A percentile compares a stretch with the other conserved stretches of the same genome.
These are phyloP conservation scores for Tricholoma sp. DNA, from an alignment of 768 basidiomycete genomes.

Conservation along the genomic window DNA sequence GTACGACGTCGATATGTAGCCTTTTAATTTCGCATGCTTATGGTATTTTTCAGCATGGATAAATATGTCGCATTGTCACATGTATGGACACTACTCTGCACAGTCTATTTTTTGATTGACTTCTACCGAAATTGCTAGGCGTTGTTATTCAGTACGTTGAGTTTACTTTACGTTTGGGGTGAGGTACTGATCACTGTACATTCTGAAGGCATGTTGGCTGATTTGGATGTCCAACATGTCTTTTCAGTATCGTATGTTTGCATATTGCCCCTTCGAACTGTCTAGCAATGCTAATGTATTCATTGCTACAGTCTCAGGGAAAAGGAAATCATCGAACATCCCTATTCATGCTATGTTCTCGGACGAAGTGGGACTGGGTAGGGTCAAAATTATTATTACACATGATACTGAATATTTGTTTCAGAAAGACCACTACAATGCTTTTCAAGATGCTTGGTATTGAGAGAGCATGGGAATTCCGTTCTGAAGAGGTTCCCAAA, in stretches of 20 bases:
- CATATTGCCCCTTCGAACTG: not conserved
- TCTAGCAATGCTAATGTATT: not conserved
- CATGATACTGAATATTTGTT: not conserved
- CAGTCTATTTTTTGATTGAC: not conserved
- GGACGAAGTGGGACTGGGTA: constrained; percentile 75
- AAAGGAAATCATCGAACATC: constrained; percentile 53
- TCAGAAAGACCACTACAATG: constrained; percentile 73
- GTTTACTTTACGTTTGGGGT: not conserved
- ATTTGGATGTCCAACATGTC: constrained; percentile 41
- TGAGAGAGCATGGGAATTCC: constrained; percentile 47
- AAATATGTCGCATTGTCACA: constrained; percentile 40
- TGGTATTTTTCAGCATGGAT: constrained; percentile 30
- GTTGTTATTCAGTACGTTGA: constrained; percentile 30
- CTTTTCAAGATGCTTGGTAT: constrained; percentile 71
- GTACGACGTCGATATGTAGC: constrained; percentile 27
- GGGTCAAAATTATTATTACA: constrained; percentile 8
- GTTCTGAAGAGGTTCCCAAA: constrained; percentile 30
- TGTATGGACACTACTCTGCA: constrained; percentile 18
- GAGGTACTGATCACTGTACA: not conserved
- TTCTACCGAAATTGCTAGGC: constrained; percentile 11
- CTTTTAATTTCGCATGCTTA: not conserved
- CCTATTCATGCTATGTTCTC: constrained; percentile 57
- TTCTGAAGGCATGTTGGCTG: constrained; percentile 42
- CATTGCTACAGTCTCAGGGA: constrained; percentile 35
- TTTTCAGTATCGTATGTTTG: constrained; percentile 38